Evolutionary conservation across 768 basidiomycete genomes (phyloP).

Genomic region (Boletus pseudo-olivaceus): DNA sequence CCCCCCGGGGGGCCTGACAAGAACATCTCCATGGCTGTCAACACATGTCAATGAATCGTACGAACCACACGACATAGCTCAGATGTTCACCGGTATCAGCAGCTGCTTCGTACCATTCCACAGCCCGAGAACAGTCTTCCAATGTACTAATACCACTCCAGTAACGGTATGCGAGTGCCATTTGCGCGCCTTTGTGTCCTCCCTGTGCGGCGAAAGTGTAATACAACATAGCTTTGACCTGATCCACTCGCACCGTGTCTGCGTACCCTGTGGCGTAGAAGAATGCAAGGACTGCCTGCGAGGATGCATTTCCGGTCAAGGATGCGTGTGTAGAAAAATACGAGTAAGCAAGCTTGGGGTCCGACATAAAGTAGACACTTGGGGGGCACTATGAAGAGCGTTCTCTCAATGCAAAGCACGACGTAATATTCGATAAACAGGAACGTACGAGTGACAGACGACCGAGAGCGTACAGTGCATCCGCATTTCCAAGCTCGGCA

Average conservation of each 20-base stretch:
- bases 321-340: constrained; percentile 61
- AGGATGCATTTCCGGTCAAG: constrained; percentile 76
- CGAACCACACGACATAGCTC: constrained; percentile 2
- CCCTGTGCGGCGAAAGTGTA: constrained; percentile 93
- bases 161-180: constrained; percentile 90
- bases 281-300: constrained; percentile 84
- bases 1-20: constrained; percentile 89
- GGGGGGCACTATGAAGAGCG: constrained; percentile 59
- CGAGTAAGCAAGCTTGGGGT: constrained; percentile 62
- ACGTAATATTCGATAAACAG: neutral
- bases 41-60: neutral
- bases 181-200: constrained; percentile 82
- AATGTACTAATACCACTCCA: constrained; percentile 94
- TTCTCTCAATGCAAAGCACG: neutral
- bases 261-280: constrained; percentile 86
- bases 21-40: constrained; percentile 73
- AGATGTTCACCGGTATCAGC: constrained; percentile 72
- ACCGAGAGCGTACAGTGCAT: constrained; percentile 68
- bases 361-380: constrained; percentile 56
- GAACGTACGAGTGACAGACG: constrained; percentile 61
- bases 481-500: constrained; percentile 69
- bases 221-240: constrained; percentile 83
- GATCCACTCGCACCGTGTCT: constrained; percentile 57
- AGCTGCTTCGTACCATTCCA: constrained; percentile 87
- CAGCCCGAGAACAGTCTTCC: constrained; percentile 80